phyloP scores from a whole-genome alignment of 495 filamentous ascomycete genomes.

The Recurvomyces mirabilis region DNA sequence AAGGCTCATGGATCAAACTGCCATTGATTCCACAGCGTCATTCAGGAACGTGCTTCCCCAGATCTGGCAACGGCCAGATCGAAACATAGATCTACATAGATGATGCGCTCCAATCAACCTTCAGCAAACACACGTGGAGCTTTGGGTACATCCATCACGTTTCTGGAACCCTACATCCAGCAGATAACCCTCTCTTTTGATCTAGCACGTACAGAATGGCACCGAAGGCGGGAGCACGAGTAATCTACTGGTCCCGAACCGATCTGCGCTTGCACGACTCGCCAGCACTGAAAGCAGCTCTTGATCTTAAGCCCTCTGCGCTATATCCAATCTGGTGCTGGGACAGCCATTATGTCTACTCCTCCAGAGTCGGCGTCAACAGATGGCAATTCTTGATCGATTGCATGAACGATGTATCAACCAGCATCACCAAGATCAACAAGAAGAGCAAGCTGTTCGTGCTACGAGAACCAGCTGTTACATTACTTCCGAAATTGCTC shows the following conservation, averaged over 20 bases:
- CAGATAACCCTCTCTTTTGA: too few relatives aligned
- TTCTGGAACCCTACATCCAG: too few relatives aligned
- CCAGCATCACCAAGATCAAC: conserved; percentile 49
- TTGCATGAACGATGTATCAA: conserved; percentile 52
- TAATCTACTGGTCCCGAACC: conserved; percentile 67
- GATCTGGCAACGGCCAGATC: too few relatives aligned
- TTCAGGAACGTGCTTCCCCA: too few relatives aligned
- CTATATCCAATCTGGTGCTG: conserved; percentile 61
- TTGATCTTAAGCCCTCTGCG: conserved; percentile 48
- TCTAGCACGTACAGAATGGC: too few relatives aligned
- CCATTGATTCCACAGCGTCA: too few relatives aligned
- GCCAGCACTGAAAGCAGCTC: conserved; percentile 52
- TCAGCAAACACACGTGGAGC: too few relatives aligned
- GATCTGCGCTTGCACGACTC: conserved; percentile 64
- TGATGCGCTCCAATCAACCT: too few relatives aligned
- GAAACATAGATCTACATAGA: too few relatives aligned
- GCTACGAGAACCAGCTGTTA: conserved; percentile 55
- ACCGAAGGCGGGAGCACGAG: too few relatives aligned
- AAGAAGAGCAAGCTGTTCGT: conserved; percentile 54
- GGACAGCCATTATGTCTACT: conserved; percentile 65
- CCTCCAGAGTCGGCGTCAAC: conserved; percentile 51
- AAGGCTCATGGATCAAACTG: too few relatives aligned
- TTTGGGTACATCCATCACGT: too few relatives aligned
- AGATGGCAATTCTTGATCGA: conserved; percentile 59
- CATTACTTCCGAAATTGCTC: conserved; percentile 55